Conservation (phyloP, 208 protist genomes). For the Crithidia sp. region DNA sequence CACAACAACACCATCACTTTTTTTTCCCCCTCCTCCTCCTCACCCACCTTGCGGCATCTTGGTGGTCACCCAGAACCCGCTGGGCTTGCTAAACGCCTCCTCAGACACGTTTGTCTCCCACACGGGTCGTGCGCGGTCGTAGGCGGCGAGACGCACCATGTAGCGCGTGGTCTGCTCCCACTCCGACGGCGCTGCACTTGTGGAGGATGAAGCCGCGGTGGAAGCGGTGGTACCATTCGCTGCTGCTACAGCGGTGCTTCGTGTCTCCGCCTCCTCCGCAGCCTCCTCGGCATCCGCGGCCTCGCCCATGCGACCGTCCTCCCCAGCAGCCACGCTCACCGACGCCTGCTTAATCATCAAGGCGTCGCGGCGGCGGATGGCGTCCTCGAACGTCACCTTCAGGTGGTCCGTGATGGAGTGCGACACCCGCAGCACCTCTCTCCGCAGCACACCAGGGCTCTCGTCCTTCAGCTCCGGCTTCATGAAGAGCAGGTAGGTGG, state of each 20-base stretch:
- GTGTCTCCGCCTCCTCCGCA: conserved; percentile 5
- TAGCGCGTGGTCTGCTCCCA: conserved; percentile 55
- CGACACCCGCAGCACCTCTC: conserved; percentile 66
- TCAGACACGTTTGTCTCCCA: conserved; percentile 82
- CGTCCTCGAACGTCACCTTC: conserved; percentile 72
- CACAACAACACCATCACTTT: background rate
- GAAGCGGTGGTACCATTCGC: background rate
- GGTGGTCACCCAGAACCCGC: conserved; percentile 84
- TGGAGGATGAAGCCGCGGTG: background rate
- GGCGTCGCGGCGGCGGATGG: conserved; percentile 73
- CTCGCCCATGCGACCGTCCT: conserved; percentile 15
- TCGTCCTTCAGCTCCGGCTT: conserved; percentile 48
- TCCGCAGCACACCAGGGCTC: conserved; percentile 36
- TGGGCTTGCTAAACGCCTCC: conserved; percentile 34
- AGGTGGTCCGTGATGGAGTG: conserved; percentile 73
- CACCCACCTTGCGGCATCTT: conserved; percentile 34
- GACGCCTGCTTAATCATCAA: conserved; percentile 78
- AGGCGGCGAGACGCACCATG: conserved; percentile 51
- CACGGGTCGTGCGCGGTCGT: conserved; percentile 61
- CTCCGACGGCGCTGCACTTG: conserved; percentile 16
- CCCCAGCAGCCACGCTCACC: background rate
- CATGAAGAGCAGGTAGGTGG: conserved; percentile 73
- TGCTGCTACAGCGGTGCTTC: background rate
- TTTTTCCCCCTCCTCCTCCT: background rate
- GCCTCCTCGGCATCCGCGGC: conserved; percentile 33